These are phyloP conservation scores for Cladosporium sp. DNA, from an alignment of 2,329 filamentous ascomycete genomes.

Conservation along the genomic window DNA sequence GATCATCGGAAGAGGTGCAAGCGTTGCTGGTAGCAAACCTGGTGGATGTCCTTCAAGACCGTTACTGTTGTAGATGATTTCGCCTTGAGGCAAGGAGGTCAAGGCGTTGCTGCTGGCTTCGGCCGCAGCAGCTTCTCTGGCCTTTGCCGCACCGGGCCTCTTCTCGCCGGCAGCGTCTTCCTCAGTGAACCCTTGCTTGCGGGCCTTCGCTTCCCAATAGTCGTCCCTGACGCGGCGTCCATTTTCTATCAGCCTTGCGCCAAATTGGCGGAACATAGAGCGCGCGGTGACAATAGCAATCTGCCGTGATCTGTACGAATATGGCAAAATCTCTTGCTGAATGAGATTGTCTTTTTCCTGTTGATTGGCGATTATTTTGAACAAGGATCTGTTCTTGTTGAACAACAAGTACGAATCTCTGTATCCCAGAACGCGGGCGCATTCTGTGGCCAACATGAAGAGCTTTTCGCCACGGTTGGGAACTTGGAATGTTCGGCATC, in stretches of 20 bases:
- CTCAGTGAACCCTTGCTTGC: constrained; percentile 97
- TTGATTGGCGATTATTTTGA: constrained; percentile 96
- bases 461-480: constrained; percentile 87
- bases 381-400: constrained; percentile 95
- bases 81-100: constrained; percentile 65
- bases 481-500: constrained; percentile 89
- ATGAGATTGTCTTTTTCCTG: constrained; percentile 96
- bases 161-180: constrained; percentile 95
- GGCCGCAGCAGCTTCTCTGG: constrained; percentile 74
- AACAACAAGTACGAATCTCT: constrained; percentile 97
- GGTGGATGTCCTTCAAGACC: constrained; percentile 35
- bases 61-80: constrained; percentile 83
- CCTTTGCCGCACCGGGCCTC: constrained; percentile 84
- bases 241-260: constrained; percentile 85
- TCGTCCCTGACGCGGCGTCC: constrained; percentile 91
- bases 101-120: constrained; percentile 55
- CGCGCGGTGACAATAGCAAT: constrained; percentile 96
- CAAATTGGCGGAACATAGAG: constrained; percentile 98
- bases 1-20: constrained; percentile 77
- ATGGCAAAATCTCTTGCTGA: constrained; percentile 88
- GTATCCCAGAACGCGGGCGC: constrained; percentile 87
- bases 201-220: constrained; percentile 96
- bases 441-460: constrained; percentile 98
- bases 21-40: constrained; percentile 53
- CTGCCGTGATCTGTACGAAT: constrained; percentile 96